Evolutionary conservation across 2,329 filamentous ascomycete species (phyloP), one percentile per base, ranked within the genome.

Genomic region (Botrytis galanthina): DNA sequence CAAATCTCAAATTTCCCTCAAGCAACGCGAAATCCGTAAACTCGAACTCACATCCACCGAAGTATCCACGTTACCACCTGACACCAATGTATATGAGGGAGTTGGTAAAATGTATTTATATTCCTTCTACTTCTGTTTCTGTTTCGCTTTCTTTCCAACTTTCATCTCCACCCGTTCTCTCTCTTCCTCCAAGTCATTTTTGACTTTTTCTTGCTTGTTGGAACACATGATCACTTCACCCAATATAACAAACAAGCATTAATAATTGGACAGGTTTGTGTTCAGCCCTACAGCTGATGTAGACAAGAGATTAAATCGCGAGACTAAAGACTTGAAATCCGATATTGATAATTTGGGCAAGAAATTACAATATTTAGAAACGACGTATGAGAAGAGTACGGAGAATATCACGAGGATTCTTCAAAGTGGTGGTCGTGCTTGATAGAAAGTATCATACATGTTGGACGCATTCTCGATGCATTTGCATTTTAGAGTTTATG

Each of bases 331-430:
- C 70, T 84, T 95, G 75, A 92, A 94, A 79, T 86, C 88, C 42
- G 95, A 98, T 78, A 90, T 97, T 75, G 87, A 92, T 59, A 92
- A 91, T 76, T 84, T 98, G 76, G 91, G 93, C 78, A 97, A 98
- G 87, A 94, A 93, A 82, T 86, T 98, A 79, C 90, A 95, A 78
- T 98, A 98, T 81, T 87, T 98, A 62, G 95, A 98, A 85, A 97
- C 94, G 73, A 98, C 96, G 68, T 92, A 94, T 81, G 94, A 97
- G 85, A 99, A 98, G 81, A 97, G 94, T 83, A 91, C 92, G 78
- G 91, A 95, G 77, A 94, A 97, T 80, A 92, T 98, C 78, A 92
- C 97, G 81, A 92, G 94, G 83, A 95, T 98, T 81, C 87, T 98
- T 80, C 88, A 89, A 80, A 84, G 87, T 70, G 78, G 80, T 73